These are phyloP conservation scores for Aspergillus homomorphus DNA, from an alignment of 495 filamentous ascomycete genomes.

Conservation along the genomic window DNA sequence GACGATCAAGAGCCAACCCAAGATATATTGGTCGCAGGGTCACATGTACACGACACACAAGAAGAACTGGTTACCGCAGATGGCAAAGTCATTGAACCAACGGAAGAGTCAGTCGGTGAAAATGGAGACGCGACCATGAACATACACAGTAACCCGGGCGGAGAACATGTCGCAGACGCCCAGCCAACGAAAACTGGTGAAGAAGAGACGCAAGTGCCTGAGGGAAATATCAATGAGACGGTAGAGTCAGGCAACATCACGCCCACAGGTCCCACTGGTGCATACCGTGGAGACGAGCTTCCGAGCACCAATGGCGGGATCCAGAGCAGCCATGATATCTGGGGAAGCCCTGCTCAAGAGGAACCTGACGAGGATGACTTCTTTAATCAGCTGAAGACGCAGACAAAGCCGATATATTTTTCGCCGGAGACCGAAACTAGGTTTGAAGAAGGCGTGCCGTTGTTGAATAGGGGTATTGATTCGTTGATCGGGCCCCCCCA, in stretches of 20 bases:
- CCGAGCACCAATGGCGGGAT: conserved; percentile 16
- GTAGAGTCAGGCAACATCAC: conserved; percentile 2
- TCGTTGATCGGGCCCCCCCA: conserved; percentile 19
- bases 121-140: neutral
- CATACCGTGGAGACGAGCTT: neutral
- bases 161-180: neutral
- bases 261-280: neutral
- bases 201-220: neutral
- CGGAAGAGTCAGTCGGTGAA: neutral
- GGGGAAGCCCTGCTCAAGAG: conserved; percentile 27
- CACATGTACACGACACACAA: neutral
- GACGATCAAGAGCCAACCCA: neutral
- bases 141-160: neutral
- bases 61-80: neutral
- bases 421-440: conserved; percentile 45
- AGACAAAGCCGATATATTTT: conserved; percentile 46
- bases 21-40: neutral
- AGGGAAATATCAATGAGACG: neutral
- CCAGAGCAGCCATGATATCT: conserved; percentile 27
- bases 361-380: conserved; percentile 45
- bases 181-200: neutral
- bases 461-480: conserved; percentile 33
- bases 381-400: conserved; percentile 48
- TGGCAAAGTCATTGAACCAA: neutral
- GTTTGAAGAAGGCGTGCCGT: conserved; percentile 47